These are phyloP conservation scores for Neurospora sublineolata DNA, from an alignment of 495 filamentous ascomycete species.

Conservation along the genomic window DNA sequence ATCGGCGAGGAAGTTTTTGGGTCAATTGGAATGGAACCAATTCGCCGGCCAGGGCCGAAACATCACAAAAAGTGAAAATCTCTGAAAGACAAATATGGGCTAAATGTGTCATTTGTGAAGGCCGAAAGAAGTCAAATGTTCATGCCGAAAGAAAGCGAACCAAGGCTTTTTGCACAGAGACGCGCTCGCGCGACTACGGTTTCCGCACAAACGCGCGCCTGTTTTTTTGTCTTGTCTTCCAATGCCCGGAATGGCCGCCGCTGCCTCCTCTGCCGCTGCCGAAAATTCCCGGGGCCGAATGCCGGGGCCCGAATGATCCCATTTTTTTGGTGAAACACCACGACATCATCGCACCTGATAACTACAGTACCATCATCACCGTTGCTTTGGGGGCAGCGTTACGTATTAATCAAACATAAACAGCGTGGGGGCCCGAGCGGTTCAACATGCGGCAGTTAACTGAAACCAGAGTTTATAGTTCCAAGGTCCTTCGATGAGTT, in stretches of 20 bases:
- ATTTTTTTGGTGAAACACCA: neutral
- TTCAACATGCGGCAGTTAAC: neutral
- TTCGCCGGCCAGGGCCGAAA: neutral
- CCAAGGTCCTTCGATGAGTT: neutral
- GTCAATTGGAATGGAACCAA: neutral
- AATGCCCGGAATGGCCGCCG: neutral
- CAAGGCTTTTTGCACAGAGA: neutral
- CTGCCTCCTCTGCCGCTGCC: neutral
- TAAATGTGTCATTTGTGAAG: neutral
- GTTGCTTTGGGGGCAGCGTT: neutral
- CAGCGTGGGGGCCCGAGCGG: neutral
- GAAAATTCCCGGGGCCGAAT: neutral
- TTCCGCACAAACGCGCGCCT: neutral
- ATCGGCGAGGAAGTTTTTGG: neutral
- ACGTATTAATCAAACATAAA: neutral
- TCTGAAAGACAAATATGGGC: neutral
- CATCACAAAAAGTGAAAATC: neutral
- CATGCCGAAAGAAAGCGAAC: neutral
- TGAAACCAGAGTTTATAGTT: neutral
- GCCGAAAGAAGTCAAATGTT: neutral
- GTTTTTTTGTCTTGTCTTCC: neutral
- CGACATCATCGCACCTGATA: neutral
- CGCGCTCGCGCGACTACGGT: neutral
- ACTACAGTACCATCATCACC: neutral
- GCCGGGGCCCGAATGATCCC: neutral